Conservation (phyloP, 2,329 filamentous ascomycete species). For the Hymenoscyphus occultus region DNA sequence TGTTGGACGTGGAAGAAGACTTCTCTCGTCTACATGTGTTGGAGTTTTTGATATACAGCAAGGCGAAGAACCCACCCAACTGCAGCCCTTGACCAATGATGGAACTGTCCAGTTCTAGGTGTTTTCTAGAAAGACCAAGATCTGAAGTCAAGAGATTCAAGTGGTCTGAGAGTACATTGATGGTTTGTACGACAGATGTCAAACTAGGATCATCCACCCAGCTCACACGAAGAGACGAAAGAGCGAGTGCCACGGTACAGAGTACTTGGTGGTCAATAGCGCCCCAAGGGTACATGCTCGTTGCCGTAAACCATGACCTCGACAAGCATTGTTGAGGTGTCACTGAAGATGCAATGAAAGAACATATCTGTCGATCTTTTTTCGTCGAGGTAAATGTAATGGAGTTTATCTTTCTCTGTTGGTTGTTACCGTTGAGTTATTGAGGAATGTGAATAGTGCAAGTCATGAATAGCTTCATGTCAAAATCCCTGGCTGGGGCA, state of each 20-base stretch:
- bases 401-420: background rate
- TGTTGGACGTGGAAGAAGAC: conserved; percentile 7
- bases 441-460: conserved; percentile 4
- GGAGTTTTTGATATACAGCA: conserved; percentile 19
- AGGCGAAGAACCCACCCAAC: conserved; percentile 16
- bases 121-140: background rate
- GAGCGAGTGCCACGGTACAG: conserved; percentile 16
- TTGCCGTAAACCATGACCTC: conserved; percentile 29
- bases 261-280: conserved; percentile 9
- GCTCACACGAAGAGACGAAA: conserved; percentile 14
- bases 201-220: background rate
- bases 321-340: conserved; percentile 25
- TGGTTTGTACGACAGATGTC: conserved; percentile 11
- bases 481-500: conserved; percentile 11
- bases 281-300: conserved; percentile 25
- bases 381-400: conserved; percentile 16
- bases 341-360: conserved; percentile 14
- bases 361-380: conserved; percentile 23
- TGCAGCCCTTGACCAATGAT: conserved; percentile 2
- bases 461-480: conserved; percentile 9
- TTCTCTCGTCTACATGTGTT: background rate
- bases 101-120: conserved; percentile 1
- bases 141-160: background rate
- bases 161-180: conserved; percentile 2
- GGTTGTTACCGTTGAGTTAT: background rate